Evolutionary conservation across 1,139 yeast species (phyloP), one percentile per base, ranked within the genome.

Genomic region (Sugiyamaella xylanicola): DNA sequence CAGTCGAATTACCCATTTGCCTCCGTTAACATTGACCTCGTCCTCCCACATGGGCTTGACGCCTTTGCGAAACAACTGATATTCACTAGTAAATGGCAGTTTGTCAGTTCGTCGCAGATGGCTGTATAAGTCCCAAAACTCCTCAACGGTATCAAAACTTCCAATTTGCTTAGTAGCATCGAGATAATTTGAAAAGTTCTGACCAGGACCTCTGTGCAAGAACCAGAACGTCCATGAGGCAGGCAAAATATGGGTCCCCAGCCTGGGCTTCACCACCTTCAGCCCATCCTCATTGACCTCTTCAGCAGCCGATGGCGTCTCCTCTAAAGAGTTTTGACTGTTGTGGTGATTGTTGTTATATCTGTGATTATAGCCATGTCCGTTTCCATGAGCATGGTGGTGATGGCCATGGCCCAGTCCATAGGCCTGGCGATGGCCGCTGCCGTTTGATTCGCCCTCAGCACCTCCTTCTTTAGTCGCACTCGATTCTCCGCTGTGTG

Each of bases 31-130:
- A 65, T 85, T 84, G 55, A 77, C 74, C 1, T 88, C 86, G 65
- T 85, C 89, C 67, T 85, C 89, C 87, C 89, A 84, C 56, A 83
- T 82, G 17, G 90, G 90, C 64, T 80, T 81, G 45, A 85, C 79
- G 1, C 87, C 87, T 47, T 80, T 75, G 63, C 83, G 82, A 71
- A 85, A 85, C 15, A 85, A 69, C 59, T 83, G 82, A 60, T 81
- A 76, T 66, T 84, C 87, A 41, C 85, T 77, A 25, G 86, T 85
- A 56, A 75, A 73, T 16, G 79, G 77, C 56, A 83, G 73, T 52
- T 77, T 78, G 61, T 73, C 74, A 1, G 83, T 74, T 43, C 77
- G 75, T 58, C 78, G 77, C 59, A 85, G 70, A 35, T 76, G 74
- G 15, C 79, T 65, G 57, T 83, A 70, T 53, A 81, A 69, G 56